A percentile compares a stretch with the other conserved stretches of the same genome.
Conservation (phyloP, 176 grass and related monocot genomes). For the Puccinellia tenuiflora region DNA sequence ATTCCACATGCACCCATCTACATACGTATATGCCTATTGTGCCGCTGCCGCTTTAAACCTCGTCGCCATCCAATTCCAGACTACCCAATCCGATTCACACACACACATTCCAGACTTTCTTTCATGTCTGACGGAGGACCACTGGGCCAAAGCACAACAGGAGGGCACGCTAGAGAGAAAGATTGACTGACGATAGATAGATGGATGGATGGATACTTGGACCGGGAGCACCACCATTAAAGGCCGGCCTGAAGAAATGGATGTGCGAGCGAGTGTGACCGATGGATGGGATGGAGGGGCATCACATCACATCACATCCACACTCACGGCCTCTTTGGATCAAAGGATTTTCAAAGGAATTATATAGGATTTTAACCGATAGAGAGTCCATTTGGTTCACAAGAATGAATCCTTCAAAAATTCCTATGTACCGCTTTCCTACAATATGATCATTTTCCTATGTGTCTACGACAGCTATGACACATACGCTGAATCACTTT, state of each 20-base stretch:
- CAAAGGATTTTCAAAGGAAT: too few relatives aligned
- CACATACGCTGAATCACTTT: too few relatives aligned
- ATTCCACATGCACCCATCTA: constrained; percentile 17
- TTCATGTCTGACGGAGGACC: too few relatives aligned
- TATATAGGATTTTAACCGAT: too few relatives aligned
- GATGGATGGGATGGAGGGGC: background rate
- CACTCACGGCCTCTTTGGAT: too few relatives aligned
- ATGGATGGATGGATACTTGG: background rate
- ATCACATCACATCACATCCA: constrained; percentile 3
- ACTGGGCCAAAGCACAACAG: background rate
- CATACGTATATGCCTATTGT: background rate
- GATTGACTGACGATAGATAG: background rate
- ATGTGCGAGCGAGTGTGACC: background rate
- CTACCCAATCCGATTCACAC: background rate
- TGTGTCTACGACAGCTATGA: too few relatives aligned
- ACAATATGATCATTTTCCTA: too few relatives aligned
- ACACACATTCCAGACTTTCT: too few relatives aligned
- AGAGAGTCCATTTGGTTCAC: too few relatives aligned
- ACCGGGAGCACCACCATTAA: background rate
- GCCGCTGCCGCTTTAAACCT: background rate
- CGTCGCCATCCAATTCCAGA: background rate
- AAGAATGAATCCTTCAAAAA: too few relatives aligned
- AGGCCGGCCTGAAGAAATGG: constrained; percentile 6
- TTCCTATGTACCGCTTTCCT: too few relatives aligned
- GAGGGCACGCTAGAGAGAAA: background rate